Conservation (phyloP, 768 basidiomycete species). For the Lentinula detonsa region DNA sequence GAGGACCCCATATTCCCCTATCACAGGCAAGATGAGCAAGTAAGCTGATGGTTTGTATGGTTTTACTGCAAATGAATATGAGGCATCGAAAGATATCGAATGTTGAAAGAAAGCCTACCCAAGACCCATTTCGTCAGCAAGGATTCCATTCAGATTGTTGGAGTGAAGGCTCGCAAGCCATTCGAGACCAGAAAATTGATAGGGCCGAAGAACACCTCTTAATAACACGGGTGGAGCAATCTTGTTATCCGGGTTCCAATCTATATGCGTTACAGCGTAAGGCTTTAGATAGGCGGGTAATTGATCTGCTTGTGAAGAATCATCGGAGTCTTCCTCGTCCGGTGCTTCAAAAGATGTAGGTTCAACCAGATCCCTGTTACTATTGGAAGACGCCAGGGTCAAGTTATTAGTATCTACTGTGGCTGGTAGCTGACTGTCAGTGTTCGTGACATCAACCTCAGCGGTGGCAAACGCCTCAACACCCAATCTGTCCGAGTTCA, state of each 20-base stretch:
- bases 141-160: conserved; percentile 76
- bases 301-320: conserved; percentile 8
- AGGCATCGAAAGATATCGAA: not conserved
- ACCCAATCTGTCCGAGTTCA: not conserved
- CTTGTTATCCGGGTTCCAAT: conserved; percentile 55
- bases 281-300: conserved; percentile 57
- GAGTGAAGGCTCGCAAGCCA: conserved; percentile 88
- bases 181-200: conserved; percentile 89
- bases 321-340: not conserved
- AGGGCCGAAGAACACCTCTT: conserved; percentile 84
- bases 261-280: conserved; percentile 66
- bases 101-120: conserved; percentile 50
- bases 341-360: not conserved
- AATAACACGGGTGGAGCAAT: conserved; percentile 68
- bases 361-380: not conserved
- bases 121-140: conserved; percentile 93
- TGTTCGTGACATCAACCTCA: not conserved
- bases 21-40: conserved; percentile 91
- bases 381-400: not conserved
- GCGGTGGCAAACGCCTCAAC: not conserved
- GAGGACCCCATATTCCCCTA: conserved; percentile 87
- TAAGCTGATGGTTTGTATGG: conserved; percentile 93
- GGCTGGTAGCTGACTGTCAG: not conserved
- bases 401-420: not conserved
- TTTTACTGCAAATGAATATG: conserved; percentile 51